phyloP scores from a whole-genome alignment of 371 early-diverging fungal species.

The Coemansia sp. region DNA sequence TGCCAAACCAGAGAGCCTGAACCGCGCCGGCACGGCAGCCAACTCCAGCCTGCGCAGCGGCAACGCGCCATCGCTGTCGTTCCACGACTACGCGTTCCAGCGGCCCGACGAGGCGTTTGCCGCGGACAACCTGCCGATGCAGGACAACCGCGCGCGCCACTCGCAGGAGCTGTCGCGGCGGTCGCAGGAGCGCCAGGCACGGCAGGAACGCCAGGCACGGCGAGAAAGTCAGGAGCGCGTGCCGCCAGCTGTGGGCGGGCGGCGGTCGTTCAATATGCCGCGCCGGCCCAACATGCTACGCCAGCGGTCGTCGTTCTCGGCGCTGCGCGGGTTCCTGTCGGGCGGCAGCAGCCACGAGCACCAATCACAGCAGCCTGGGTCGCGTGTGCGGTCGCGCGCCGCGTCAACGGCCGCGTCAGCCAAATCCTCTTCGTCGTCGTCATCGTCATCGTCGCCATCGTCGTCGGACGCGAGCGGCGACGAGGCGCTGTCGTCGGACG shows the following conservation, averaged over 20 bases:
- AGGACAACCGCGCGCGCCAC: conserved; percentile 34
- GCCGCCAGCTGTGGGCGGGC: not conserved
- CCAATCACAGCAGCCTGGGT: not conserved
- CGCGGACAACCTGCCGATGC: conserved; percentile 36
- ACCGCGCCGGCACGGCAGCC: conserved; percentile 1
- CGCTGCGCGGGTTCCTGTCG: conserved; percentile 24
- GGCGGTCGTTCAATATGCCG: conserved; percentile 28
- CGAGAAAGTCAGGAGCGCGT: not conserved
- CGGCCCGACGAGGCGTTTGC: conserved; percentile 46
- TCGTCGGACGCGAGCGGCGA: conserved; percentile 11
- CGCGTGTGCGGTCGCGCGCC: conserved; percentile 1
- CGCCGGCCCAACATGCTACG: conserved; percentile 11
- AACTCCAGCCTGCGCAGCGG: not conserved
- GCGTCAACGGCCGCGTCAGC: conserved; percentile 1
- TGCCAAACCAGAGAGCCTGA: not conserved
- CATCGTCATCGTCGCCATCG: conserved; percentile 12
- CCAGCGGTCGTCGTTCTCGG: conserved; percentile 37
- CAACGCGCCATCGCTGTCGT: conserved; percentile 13
- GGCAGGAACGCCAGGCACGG: conserved; percentile 1
- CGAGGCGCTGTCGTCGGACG: conserved; percentile 1
- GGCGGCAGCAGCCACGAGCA: conserved; percentile 15
- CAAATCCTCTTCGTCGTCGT: conserved; percentile 3
- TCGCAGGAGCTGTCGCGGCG: conserved; percentile 31
- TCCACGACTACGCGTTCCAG: conserved; percentile 37
- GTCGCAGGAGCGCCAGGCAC: conserved; percentile 3